Evolutionary conservation across 225 moss, liverwort and hornwort species (phyloP).

Genomic region (Lunularia cruciata): DNA sequence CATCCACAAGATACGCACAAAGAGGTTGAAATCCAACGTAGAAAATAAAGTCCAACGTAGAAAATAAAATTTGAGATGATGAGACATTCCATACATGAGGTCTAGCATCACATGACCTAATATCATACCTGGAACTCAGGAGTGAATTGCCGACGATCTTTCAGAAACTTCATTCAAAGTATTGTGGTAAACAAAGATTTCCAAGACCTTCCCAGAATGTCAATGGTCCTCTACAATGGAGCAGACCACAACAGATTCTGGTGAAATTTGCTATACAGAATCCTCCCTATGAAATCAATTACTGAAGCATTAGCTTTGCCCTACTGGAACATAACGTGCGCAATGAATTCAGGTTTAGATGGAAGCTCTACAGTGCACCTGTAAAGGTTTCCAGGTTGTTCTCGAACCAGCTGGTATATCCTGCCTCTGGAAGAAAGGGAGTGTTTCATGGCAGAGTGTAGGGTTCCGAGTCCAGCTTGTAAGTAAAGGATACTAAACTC

Average conservation of each 20-base stretch:
- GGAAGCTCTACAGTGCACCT: neutral
- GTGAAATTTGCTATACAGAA: constrained; percentile 8
- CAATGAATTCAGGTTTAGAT: neutral
- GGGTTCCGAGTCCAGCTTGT: neutral
- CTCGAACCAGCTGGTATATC: neutral
- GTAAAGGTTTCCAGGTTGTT: neutral
- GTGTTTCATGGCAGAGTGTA: neutral
- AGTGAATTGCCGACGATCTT: neutral
- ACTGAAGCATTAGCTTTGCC: neutral
- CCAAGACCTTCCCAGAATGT: constrained; percentile 4
- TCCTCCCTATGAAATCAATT: neutral
- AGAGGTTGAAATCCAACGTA: too few species aligned
- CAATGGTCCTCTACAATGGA: neutral
- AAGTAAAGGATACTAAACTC: neutral
- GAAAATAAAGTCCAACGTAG: too few species aligned
- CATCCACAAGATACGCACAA: too few species aligned
- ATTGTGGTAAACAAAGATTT: constrained; percentile 4
- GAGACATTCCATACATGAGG: too few species aligned
- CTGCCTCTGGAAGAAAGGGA: neutral
- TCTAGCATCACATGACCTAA: too few species aligned
- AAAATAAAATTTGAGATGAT: too few species aligned
- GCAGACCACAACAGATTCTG: neutral
- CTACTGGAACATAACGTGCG: neutral
- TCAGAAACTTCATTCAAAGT: constrained; percentile 7
- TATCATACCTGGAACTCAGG: too few species aligned